phyloP scores from a whole-genome alignment of 768 basidiomycete species.

The Pholiota molesta region DNA sequence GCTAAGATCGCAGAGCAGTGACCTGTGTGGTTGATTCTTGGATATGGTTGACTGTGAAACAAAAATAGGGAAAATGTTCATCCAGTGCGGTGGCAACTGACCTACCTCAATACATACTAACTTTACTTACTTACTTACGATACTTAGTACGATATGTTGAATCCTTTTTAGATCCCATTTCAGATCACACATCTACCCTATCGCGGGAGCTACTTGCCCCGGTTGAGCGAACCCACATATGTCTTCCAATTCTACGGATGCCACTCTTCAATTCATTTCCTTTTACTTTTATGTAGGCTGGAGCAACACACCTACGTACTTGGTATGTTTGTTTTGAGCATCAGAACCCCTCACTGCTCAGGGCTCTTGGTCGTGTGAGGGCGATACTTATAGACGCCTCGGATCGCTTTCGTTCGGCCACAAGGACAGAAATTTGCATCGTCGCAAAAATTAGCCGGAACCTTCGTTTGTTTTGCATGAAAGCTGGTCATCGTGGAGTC shows the following conservation, averaged over 20 bases:
- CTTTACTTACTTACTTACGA: not conserved
- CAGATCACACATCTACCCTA: not conserved
- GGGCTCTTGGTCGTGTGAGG: not conserved
- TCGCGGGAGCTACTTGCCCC: not conserved
- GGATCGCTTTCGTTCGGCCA: not conserved
- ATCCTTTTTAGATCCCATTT: not conserved
- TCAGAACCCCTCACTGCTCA: not conserved
- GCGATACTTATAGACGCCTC: not conserved
- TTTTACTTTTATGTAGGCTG: too few species aligned
- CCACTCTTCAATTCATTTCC: too few species aligned
- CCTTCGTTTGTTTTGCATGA: too few species aligned
- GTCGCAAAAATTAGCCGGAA: too few species aligned
- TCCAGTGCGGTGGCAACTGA: too few species aligned
- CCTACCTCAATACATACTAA: not conserved
- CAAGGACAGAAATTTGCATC: too few species aligned
- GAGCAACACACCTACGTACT: too few species aligned
- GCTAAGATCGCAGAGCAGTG: not conserved
- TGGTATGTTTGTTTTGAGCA: not conserved
- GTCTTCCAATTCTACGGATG: too few species aligned
- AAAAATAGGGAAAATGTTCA: too few species aligned
- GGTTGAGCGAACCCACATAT: too few species aligned
- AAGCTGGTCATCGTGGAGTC: too few species aligned
- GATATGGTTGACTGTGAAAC: too few species aligned
- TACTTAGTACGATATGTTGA: not conserved
- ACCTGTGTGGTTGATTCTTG: not conserved